These are phyloP conservation scores for Ophiocordyceps robertsii DNA, from an alignment of 2,329 filamentous ascomycete species.

Conservation along the genomic window DNA sequence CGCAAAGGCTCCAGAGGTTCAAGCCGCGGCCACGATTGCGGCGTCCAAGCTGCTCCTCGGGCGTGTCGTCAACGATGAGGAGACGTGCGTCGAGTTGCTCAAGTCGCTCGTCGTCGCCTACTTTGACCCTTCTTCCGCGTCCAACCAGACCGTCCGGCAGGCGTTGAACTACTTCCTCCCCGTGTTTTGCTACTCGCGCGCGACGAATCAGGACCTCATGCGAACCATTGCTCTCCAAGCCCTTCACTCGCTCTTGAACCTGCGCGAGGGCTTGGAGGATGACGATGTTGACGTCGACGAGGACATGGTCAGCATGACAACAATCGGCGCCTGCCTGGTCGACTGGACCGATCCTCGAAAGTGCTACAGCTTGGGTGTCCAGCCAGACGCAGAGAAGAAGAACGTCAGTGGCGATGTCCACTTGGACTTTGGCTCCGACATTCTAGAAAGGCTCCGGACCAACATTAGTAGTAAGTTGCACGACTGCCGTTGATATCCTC, in stretches of 20 bases:
- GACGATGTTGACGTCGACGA: conserved; percentile 63
- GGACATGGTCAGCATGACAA: conserved; percentile 64
- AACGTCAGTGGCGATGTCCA: conserved; percentile 66
- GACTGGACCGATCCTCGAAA: conserved; percentile 95
- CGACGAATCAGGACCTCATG: conserved; percentile 76
- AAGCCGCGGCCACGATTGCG: conserved; percentile 67
- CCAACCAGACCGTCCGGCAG: conserved; percentile 74
- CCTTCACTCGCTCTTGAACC: conserved; percentile 59
- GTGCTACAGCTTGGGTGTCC: conserved; percentile 39
- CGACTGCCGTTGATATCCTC: not conserved
- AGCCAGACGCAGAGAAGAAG: conserved; percentile 46
- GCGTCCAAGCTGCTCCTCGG: conserved; percentile 79
- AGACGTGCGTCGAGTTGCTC: conserved; percentile 60
- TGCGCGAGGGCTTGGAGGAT: conserved; percentile 60
- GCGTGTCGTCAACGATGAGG: conserved; percentile 57
- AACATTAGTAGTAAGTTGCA: conserved; percentile 49
- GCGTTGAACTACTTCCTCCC: conserved; percentile 87
- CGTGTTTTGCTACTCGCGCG: conserved; percentile 78
- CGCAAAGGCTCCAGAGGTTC: conserved; percentile 56
- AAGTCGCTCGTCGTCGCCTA: conserved; percentile 75
- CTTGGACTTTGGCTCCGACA: conserved; percentile 60
- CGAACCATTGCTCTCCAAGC: conserved; percentile 58
- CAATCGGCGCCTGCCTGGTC: conserved; percentile 69
- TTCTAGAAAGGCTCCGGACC: conserved; percentile 60
- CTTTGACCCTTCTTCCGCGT: conserved; percentile 71